These are phyloP conservation scores for Mycena pura DNA, from an alignment of 768 basidiomycete genomes.

Conservation along the genomic window DNA sequence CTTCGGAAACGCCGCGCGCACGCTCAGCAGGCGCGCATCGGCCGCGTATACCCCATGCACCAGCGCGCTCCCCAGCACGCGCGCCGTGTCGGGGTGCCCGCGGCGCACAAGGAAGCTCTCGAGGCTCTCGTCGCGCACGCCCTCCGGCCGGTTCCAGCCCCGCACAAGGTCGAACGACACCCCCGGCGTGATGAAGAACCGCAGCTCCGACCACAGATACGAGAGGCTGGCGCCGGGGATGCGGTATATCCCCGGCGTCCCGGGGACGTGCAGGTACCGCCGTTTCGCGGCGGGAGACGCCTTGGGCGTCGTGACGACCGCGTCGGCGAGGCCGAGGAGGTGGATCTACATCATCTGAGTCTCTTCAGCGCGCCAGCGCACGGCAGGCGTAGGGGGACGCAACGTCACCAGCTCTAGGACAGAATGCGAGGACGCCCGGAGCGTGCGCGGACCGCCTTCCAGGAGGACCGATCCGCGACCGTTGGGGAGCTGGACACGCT, in stretches of 20 bases:
- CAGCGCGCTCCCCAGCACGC: constrained; percentile 77
- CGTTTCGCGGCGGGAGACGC: constrained; percentile 76
- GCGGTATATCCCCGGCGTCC: constrained; percentile 55
- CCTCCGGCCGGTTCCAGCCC: constrained; percentile 46
- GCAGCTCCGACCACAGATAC: constrained; percentile 47
- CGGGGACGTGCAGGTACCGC: constrained; percentile 72
- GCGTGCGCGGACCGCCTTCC: constrained; percentile 87
- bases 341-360: constrained; percentile 68
- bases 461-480: constrained; percentile 58
- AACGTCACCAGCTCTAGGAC: constrained; percentile 79
- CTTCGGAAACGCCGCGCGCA: constrained; percentile 78
- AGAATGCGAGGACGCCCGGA: constrained; percentile 76
- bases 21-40: constrained; percentile 75
- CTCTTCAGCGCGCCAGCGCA: constrained; percentile 12
- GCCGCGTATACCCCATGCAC: constrained; percentile 95
- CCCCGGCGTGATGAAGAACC: constrained; percentile 55
- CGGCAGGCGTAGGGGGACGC: not conserved
- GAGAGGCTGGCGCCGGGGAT: constrained; percentile 52
- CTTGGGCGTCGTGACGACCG: constrained; percentile 71
- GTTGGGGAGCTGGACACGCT: constrained; percentile 52
- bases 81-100: constrained; percentile 76
- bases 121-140: constrained; percentile 74
- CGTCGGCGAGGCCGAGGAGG: constrained; percentile 65
- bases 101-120: constrained; percentile 78
- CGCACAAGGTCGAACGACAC: constrained; percentile 65